phyloP scores from a whole-genome alignment of 371 early-diverging fungal species.

The Saksenaea oblongispora region DNA sequence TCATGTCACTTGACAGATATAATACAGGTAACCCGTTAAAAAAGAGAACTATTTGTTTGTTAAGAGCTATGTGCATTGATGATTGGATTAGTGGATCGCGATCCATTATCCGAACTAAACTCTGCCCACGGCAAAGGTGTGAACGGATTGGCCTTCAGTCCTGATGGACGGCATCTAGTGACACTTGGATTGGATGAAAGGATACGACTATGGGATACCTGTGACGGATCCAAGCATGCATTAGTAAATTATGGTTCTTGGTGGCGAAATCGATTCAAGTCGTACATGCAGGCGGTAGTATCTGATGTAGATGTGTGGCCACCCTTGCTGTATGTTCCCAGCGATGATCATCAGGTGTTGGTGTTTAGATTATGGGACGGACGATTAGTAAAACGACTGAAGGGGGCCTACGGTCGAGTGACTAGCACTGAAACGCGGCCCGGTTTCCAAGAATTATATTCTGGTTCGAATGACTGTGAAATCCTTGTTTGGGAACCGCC shows the following conservation, averaged over 20 bases:
- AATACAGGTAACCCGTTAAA: conserved; percentile 38
- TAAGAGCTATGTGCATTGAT: background rate
- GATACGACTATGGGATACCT: conserved; percentile 82
- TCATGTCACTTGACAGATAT: conserved; percentile 64
- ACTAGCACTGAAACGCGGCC: conserved; percentile 61
- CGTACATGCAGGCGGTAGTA: conserved; percentile 46
- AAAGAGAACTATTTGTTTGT: background rate
- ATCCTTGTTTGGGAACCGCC: conserved; percentile 71
- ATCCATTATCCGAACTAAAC: conserved; percentile 53
- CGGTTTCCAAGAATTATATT: conserved; percentile 62
- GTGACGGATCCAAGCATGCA: conserved; percentile 59
- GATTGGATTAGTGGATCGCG: conserved; percentile 11
- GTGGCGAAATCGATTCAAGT: conserved; percentile 54
- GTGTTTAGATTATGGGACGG: conserved; percentile 67
- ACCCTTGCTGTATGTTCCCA: conserved; percentile 60
- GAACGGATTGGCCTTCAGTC: conserved; percentile 69
- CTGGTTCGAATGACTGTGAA: conserved; percentile 67
- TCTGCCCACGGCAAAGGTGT: conserved; percentile 70
- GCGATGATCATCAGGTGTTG: conserved; percentile 61
- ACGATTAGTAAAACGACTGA: conserved; percentile 49
- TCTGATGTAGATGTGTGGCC: conserved; percentile 51
- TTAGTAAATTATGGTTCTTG: conserved; percentile 67
- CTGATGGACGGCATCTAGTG: conserved; percentile 63
- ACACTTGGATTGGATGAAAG: conserved; percentile 75
- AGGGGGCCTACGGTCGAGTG: conserved; percentile 68